Conservation (phyloP, 306 rosid species). For the Quercus rubra region DNA sequence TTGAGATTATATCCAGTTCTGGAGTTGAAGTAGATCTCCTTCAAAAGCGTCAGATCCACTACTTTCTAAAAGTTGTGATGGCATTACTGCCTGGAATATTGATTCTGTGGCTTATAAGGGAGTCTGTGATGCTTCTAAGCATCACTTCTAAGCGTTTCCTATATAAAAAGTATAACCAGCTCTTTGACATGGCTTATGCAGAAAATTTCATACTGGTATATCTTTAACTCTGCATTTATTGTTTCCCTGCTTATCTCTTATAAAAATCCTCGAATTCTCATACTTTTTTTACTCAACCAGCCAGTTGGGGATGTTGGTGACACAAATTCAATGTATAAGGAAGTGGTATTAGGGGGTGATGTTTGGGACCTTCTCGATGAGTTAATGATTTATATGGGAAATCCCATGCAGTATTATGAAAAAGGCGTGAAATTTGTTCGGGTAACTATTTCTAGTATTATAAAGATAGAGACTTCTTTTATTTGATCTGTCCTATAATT, state of each 20-base stretch:
- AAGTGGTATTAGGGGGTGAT: constrained; percentile 94
- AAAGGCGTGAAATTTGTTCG: constrained; percentile 89
- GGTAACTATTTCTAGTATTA: constrained; percentile 44
- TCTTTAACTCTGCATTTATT: constrained; percentile 12
- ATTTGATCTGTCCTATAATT: constrained; percentile 15
- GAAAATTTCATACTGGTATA: constrained; percentile 91
- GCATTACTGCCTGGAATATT: constrained; percentile 81
- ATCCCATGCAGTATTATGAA: constrained; percentile 96
- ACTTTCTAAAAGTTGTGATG: constrained; percentile 79
- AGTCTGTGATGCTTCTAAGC: constrained; percentile 68
- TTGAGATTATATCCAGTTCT: constrained; percentile 80
- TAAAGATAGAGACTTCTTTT: constrained; percentile 7
- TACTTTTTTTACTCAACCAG: constrained; percentile 40
- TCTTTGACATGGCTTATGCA: constrained; percentile 86
- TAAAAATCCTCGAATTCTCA: constrained; percentile 8
- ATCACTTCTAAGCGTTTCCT: constrained; percentile 40
- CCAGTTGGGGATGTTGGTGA: constrained; percentile 84
- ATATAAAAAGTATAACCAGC: constrained; percentile 9
- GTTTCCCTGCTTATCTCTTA: not conserved
- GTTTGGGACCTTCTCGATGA: constrained; percentile 99
- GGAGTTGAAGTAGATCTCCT: constrained; percentile 97
- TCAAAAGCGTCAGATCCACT: constrained; percentile 78
- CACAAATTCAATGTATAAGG: constrained; percentile 83
- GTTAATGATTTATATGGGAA: constrained; percentile 94
- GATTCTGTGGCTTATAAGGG: constrained; percentile 83